Evolutionary conservation across 108 stramenopile genomes (phyloP).

Genomic region (Cylindrotheca fusiformis): DNA sequence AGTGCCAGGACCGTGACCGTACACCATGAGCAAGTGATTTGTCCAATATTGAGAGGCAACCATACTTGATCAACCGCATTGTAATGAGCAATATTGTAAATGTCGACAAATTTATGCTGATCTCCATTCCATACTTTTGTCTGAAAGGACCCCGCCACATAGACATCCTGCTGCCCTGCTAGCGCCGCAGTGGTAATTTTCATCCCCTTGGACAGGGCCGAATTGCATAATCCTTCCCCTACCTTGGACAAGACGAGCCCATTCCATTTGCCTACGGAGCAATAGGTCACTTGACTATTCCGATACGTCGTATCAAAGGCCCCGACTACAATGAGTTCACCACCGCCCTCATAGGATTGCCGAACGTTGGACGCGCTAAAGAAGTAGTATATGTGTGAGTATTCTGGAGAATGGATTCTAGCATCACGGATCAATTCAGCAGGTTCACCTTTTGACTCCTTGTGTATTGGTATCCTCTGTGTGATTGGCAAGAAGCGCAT

Average conservation of each 20-base stretch:
- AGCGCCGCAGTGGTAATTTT: constrained; percentile 84
- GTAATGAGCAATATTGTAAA: constrained; percentile 92
- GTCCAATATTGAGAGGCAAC: constrained; percentile 86
- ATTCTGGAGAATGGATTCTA: neutral
- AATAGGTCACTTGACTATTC: constrained; percentile 93
- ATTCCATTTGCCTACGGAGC: constrained; percentile 91
- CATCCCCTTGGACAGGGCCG: constrained; percentile 84
- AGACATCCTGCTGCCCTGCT: constrained; percentile 82
- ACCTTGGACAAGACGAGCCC: constrained; percentile 80
- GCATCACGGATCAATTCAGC: too few species aligned
- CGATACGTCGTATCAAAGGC: constrained; percentile 91
- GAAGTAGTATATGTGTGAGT: neutral
- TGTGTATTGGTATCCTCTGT: constrained; percentile 35
- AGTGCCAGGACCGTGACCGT: constrained; percentile 87
- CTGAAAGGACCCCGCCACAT: constrained; percentile 89
- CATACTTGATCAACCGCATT: constrained; percentile 83
- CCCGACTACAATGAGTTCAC: constrained; percentile 90
- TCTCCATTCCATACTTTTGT: constrained; percentile 95
- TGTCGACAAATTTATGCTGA: constrained; percentile 87
- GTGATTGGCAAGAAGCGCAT: constrained; percentile 78
- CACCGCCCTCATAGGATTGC: constrained; percentile 28
- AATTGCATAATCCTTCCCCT: constrained; percentile 92
- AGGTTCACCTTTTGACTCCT: too few species aligned
- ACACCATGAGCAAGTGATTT: constrained; percentile 92
- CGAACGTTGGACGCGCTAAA: neutral